These are phyloP conservation scores for Gaeumannomyces sp. DNA, from an alignment of 2,329 filamentous ascomycete species.

Conservation along the genomic window DNA sequence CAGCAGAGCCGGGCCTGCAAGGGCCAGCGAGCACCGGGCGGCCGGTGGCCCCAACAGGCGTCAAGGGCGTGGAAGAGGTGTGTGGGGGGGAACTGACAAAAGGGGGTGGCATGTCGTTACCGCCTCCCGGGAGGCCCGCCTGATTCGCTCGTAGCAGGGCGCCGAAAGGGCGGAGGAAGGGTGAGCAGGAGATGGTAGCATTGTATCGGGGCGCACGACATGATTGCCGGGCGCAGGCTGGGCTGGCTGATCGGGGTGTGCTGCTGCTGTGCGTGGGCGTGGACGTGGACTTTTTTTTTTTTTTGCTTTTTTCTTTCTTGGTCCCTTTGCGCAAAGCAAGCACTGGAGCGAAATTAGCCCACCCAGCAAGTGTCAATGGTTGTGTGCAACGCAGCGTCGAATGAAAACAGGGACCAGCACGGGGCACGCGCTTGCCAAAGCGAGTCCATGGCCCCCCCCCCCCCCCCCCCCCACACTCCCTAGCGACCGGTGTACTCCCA, in stretches of 20 bases:
- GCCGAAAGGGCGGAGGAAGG: neutral
- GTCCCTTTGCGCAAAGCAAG: too few relatives aligned
- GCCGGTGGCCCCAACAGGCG: neutral
- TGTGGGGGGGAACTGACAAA: neutral
- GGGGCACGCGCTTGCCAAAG: neutral
- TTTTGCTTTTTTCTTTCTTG: neutral
- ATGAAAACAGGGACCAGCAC: neutral
- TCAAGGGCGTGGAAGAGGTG: neutral
- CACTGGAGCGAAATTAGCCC: too few relatives aligned
- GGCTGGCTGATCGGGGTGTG: too few relatives aligned
- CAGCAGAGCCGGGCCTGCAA: neutral
- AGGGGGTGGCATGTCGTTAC: neutral
- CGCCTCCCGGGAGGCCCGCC: neutral
- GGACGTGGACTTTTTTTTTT: neutral
- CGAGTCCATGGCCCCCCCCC: neutral
- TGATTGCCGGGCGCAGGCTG: neutral
- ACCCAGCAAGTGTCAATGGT: too few relatives aligned
- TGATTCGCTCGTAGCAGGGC: neutral
- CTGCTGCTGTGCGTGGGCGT: neutral
- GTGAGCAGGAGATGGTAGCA: neutral
- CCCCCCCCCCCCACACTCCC: too few relatives aligned
- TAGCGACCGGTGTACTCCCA: neutral
- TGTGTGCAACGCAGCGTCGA: neutral
- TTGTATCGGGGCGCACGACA: neutral
- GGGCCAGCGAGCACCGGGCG: neutral